phyloP scores from a whole-genome alignment of 495 filamentous ascomycete genomes.

The Niebla homalea region DNA sequence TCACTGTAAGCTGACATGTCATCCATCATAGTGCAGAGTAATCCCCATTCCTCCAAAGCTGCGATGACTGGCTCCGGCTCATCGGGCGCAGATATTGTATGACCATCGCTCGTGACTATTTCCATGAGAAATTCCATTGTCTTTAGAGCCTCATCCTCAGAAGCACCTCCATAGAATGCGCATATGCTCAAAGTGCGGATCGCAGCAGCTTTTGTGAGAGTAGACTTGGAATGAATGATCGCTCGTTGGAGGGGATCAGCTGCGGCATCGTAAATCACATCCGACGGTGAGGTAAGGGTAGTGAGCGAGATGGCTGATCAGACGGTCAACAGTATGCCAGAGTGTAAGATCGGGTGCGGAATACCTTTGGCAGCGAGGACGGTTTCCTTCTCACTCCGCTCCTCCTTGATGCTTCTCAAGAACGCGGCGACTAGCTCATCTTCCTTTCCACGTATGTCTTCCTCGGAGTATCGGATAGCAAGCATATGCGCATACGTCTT shows the following conservation, averaged over 20 bases:
- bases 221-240: constrained; percentile 56
- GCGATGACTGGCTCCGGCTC: constrained; percentile 65
- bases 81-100: constrained; percentile 59
- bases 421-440: constrained; percentile 59
- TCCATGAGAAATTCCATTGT: constrained; percentile 76
- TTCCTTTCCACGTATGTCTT: constrained; percentile 47
- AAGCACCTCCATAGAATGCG: constrained; percentile 68
- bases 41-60: constrained; percentile 79
- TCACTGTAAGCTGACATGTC: constrained; percentile 65
- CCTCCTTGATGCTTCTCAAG: constrained; percentile 56
- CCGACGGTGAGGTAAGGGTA: constrained; percentile 56
- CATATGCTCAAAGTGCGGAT: constrained; percentile 63
- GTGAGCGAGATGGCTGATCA: constrained; percentile 57
- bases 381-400: constrained; percentile 59
- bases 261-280: constrained; percentile 54
- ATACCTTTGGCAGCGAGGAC: constrained; percentile 50
- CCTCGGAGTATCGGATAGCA: constrained; percentile 57
- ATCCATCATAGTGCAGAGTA: constrained; percentile 69
- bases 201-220: constrained; percentile 53
- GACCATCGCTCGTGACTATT: constrained; percentile 74
- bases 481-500: constrained; percentile 57
- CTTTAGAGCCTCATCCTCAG: constrained; percentile 53
- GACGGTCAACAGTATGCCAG: not conserved
- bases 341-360: not conserved
- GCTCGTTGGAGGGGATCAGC: constrained; percentile 50